These are phyloP conservation scores for Achaetomium macrosporum DNA, from an alignment of 2,329 filamentous ascomycete genomes.

Conservation along the genomic window DNA sequence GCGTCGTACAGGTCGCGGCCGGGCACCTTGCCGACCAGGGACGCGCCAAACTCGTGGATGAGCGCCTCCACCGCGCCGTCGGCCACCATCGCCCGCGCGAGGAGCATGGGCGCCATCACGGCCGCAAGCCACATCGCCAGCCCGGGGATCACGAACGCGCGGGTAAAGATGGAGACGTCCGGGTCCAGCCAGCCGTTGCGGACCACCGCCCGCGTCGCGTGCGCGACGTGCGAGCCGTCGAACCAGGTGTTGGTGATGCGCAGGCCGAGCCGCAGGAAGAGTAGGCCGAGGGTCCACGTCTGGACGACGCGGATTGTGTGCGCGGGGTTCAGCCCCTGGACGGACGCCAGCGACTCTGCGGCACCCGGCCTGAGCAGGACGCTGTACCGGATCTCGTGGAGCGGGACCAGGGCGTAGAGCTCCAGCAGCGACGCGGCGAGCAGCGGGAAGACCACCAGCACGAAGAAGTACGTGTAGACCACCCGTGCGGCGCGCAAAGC, in stretches of 20 bases:
- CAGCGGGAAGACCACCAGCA: constrained; percentile 74
- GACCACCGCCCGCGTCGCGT: constrained; percentile 68
- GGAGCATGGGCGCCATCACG: constrained; percentile 56
- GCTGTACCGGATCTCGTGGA: constrained; percentile 68
- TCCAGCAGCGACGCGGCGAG: constrained; percentile 76
- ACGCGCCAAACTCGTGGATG: neutral
- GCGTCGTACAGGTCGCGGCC: constrained; percentile 25
- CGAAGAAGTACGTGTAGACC: constrained; percentile 67
- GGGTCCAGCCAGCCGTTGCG: constrained; percentile 73
- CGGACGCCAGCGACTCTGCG: constrained; percentile 27
- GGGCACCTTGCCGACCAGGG: constrained; percentile 16
- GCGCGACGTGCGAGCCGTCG: constrained; percentile 63
- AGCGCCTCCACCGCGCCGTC: constrained; percentile 26
- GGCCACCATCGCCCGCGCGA: constrained; percentile 49
- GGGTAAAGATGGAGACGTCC: constrained; percentile 70
- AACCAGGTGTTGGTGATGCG: constrained; percentile 64
- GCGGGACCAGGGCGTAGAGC: constrained; percentile 79
- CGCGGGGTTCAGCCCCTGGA: constrained; percentile 27
- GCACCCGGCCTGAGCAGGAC: constrained; percentile 25
- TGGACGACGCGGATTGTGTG: constrained; percentile 85
- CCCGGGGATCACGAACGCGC: constrained; percentile 78
- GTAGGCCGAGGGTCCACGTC: constrained; percentile 85
- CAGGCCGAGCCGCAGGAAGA: constrained; percentile 77
- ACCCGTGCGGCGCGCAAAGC: constrained; percentile 41
- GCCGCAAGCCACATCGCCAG: constrained; percentile 55